Conservation (phyloP, 1,284 basidiomycete species). For the Microbotryum scabiosae region DNA sequence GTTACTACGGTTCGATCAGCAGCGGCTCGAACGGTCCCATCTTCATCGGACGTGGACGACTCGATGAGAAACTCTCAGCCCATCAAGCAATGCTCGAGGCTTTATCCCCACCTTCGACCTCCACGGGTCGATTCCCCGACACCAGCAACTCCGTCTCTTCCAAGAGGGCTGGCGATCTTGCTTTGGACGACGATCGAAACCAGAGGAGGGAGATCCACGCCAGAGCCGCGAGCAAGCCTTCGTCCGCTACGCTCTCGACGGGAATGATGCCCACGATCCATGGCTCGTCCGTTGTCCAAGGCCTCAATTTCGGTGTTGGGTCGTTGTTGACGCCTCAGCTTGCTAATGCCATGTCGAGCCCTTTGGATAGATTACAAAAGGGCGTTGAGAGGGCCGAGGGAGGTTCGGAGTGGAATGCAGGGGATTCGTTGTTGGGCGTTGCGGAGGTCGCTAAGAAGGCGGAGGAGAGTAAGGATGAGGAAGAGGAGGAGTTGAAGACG, state of each 20-base stretch:
- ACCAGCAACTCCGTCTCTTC: neutral
- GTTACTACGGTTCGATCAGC: conserved; percentile 20
- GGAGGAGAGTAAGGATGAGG: neutral
- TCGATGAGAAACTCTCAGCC: conserved; percentile 21
- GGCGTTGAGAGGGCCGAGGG: conserved; percentile 9
- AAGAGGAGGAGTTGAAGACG: neutral
- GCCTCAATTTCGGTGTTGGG: conserved; percentile 13
- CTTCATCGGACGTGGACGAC: conserved; percentile 9
- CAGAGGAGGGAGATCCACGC: conserved; percentile 12
- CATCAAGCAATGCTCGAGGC: conserved; percentile 22
- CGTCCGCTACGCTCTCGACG: conserved; percentile 25
- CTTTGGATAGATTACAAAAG: conserved; percentile 19
- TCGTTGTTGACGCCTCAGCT: conserved; percentile 16
- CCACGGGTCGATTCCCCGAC: conserved; percentile 1
- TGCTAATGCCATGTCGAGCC: conserved; percentile 23
- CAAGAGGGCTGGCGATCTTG: neutral
- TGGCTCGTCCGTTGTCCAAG: neutral
- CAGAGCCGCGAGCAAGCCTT: conserved; percentile 16
- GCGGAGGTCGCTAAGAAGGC: conserved; percentile 1
- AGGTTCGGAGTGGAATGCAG: conserved; percentile 6
- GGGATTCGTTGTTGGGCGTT: conserved; percentile 17
- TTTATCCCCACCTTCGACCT: conserved; percentile 1
- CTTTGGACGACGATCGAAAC: neutral
- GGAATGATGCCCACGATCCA: conserved; percentile 23
- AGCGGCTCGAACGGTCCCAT: conserved; percentile 7